These are phyloP conservation scores for Yarrowia sp. DNA, from an alignment of 805 yeast genomes.

Conservation along the genomic window DNA sequence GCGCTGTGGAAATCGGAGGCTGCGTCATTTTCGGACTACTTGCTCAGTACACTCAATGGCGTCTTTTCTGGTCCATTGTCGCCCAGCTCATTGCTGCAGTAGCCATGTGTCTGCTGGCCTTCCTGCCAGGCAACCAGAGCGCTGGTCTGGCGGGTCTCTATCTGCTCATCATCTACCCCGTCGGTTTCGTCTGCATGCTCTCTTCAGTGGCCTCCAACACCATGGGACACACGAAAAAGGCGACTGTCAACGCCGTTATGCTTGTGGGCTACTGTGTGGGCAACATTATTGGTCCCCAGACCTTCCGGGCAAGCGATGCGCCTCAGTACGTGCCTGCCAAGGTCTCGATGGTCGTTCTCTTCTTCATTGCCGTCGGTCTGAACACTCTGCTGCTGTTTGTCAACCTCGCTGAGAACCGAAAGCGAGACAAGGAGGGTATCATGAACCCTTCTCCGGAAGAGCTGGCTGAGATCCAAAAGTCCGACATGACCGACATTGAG, in stretches of 20 bases:
- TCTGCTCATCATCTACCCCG: constrained; percentile 8
- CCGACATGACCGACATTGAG: constrained; percentile 4
- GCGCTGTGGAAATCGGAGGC: background rate
- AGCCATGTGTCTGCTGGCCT: background rate
- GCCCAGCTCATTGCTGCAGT: constrained; percentile 2
- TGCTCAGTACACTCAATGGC: constrained; percentile 8
- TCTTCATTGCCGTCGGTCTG: background rate
- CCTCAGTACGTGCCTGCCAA: constrained; percentile 3
- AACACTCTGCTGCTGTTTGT: background rate
- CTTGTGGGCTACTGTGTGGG: background rate
- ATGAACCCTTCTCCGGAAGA: background rate
- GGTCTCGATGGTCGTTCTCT: background rate
- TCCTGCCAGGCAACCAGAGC: background rate
- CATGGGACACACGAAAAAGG: background rate
- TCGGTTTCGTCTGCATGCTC: background rate
- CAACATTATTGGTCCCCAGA: constrained; percentile 8
- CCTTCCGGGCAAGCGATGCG: background rate
- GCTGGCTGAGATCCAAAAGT: background rate
- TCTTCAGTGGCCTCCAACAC: constrained; percentile 2
- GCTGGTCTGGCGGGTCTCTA: constrained; percentile 6
- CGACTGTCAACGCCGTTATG: constrained; percentile 3
- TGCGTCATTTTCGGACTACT: background rate
- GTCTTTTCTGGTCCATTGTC: constrained; percentile 5
- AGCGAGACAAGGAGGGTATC: background rate
- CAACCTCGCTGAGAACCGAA: background rate